These are phyloP conservation scores for Magnaporthiopsis incrustans DNA, from an alignment of 2,329 filamentous ascomycete species.

Conservation along the genomic window DNA sequence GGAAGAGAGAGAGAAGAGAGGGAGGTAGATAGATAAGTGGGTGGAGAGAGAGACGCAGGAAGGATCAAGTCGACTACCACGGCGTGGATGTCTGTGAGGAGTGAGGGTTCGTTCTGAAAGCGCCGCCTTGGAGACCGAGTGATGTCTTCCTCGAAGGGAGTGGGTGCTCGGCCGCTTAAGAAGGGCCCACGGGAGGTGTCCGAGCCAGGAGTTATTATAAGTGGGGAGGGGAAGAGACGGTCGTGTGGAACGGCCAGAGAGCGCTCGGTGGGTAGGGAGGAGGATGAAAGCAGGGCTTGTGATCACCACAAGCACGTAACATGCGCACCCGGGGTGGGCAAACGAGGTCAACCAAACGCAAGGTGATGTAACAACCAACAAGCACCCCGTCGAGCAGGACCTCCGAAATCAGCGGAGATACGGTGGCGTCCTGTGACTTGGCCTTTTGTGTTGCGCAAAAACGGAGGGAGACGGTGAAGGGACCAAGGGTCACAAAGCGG, in stretches of 20 bases:
- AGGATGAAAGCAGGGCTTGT: neutral
- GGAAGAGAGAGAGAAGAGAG: neutral
- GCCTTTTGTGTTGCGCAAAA: neutral
- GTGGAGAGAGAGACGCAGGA: neutral
- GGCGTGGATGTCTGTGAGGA: neutral
- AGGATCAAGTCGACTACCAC: neutral
- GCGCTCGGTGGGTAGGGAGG: neutral
- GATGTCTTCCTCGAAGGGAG: neutral
- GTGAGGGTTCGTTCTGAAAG: neutral
- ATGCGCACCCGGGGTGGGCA: neutral
- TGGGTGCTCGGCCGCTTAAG: constrained; percentile 4
- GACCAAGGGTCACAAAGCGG: neutral
- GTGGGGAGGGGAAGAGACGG: neutral
- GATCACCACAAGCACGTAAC: constrained; percentile 2
- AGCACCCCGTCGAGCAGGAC: neutral
- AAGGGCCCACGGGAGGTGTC: constrained; percentile 1
- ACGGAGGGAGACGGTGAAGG: neutral
- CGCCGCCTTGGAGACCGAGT: neutral
- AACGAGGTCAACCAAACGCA: constrained; percentile 1
- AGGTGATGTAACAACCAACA: constrained; percentile 7
- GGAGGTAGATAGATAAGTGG: no score
- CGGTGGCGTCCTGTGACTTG: neutral
- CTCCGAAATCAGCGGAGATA: neutral
- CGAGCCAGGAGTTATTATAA: neutral
- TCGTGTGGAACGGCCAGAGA: neutral